Evolutionary conservation across 331 rosid species (phyloP), one percentile per base, ranked within the genome.

Genomic region (Erythrophleum ivorense): DNA sequence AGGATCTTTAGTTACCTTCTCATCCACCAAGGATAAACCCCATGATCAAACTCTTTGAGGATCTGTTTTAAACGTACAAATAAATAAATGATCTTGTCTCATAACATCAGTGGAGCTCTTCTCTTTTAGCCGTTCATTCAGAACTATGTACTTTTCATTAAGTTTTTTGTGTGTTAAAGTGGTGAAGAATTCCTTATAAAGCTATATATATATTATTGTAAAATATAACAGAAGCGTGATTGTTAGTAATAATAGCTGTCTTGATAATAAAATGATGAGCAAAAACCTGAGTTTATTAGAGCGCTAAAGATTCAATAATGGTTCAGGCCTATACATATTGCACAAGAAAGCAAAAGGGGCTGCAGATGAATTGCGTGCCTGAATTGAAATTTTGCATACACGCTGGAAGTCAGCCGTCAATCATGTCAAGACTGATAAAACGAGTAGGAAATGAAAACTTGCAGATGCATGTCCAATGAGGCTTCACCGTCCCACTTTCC

Each of bases 261-360:
- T 78, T 62, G 31, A 63, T 34, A 52, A 77, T 31, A 19, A 75
- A 78, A 73, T 58, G 86, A 73, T 33, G 63, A 81, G 72, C 82
- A 81, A 82, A 86, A 83, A 82, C 89, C 86, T 64, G 88, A 84
- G 90, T 83, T 85, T 88, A 77, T 86, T 86, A 58, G 59, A 77
- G 66, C 75, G 83, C 88, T 77, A 78, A 79, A 81, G 77, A 87
- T 85, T 79, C 86, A 88, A 89, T 33, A 71, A 71, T 73, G 81
- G 59, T 76, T 78, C 84, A 90, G 68, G 84, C 70, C 76, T 71
- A 71, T 82, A 80, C 82, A 83, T 85, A 81, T 82, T 84, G 81
- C 86, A 88, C 88, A 80, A 73, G 55, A 85, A 81, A 86, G 75
- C 40, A 57, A 73, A 76, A 43, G 78, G 34, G 53, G 63, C 41